Evolutionary conservation across 139 green algal genomes (phyloP), one percentile per base, ranked within the genome.

Genomic region (Tetradesmus lagerheimii): DNA sequence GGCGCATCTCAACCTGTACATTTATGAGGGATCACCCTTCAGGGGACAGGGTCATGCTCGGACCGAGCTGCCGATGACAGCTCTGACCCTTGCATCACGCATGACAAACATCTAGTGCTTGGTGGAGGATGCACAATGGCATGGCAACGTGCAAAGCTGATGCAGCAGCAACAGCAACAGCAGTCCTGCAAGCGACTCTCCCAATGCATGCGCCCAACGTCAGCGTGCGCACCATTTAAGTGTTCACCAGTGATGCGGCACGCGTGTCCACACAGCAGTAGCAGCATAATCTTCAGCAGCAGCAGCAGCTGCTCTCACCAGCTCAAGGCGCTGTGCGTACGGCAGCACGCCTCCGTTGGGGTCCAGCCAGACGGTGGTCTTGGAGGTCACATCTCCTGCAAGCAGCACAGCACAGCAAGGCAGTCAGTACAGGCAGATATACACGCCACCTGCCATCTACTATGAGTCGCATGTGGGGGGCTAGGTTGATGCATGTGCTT

Each of bases 261-360:
- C 39, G 31, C 29, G 6, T 3, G 1, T 0, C 27, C 27, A 8
- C 29, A 78, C 9, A 39, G n/a, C 31, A 27, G 25, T 25, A 25
- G 11, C n/a, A 39, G n/a, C 67, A 41, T 0, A 5, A 9, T 31
- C 16, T 43, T 16, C 31, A 80, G 31, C 3, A 39, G 31, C 34
- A 80, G 74, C 74, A 80, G 74, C 74, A 43, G 74, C 74, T n/a
- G 74, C 74, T 14, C 77, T 85, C 41, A 85, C 79, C 79, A 45
- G 38, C 31, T 86, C 80, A 18, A 75, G 2, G 3, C 50, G 53
- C 50, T 87, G 15, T 31, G 35, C 43, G 0, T 39, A 20, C 23
- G 50, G 50, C 11, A 35, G 31, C 4, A 87, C 35, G 9, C 81
- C 81, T 50, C 81, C 81, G 27, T 87, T 53, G 81, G 37, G 35